A percentile compares a stretch with the other conserved stretches of the same genome.
phyloP scores from a whole-genome alignment of 2,329 filamentous ascomycete species.

The Malbranchea cinnamomea region DNA sequence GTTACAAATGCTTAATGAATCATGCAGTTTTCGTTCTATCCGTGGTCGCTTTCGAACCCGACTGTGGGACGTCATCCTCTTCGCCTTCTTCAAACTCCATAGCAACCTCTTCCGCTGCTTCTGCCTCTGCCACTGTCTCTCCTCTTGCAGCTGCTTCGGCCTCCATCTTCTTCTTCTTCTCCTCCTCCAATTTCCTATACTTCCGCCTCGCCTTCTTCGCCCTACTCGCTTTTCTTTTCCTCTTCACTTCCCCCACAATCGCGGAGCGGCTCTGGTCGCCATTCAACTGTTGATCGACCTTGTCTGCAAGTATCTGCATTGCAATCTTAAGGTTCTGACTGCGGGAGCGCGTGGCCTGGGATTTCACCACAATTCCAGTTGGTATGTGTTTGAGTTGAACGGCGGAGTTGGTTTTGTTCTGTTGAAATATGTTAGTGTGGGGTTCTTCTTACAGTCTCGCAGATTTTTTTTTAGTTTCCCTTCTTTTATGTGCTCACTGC shows the following conservation, averaged over 20 bases:
- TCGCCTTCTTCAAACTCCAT: not conserved
- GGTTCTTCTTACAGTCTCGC: no score
- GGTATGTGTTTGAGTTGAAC: slow-evolving; percentile 85
- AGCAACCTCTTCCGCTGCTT: slow-evolving; percentile 3
- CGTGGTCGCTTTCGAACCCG: no score
- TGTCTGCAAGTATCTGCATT: slow-evolving; percentile 58
- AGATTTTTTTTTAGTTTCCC: no score
- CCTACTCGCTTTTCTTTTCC: slow-evolving; percentile 35
- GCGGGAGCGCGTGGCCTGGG: slow-evolving; percentile 75
- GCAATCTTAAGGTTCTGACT: slow-evolving; percentile 80
- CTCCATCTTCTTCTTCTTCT: slow-evolving; percentile 9
- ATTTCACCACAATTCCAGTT: slow-evolving; percentile 87
- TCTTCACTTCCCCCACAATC: slow-evolving; percentile 77
- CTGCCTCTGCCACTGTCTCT: slow-evolving; percentile 7
- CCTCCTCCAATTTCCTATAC: slow-evolving; percentile 25
- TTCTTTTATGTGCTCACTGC: no score
- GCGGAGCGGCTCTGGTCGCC: slow-evolving; percentile 60
- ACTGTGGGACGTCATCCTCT: no score
- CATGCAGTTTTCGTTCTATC: no score
- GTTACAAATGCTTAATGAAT: no score
- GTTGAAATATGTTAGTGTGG: slow-evolving; percentile 5
- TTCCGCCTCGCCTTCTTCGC: slow-evolving; percentile 31
- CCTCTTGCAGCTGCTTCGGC: slow-evolving; percentile 7
- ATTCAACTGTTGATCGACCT: slow-evolving; percentile 58
- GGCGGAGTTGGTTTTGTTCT: slow-evolving; percentile 93